phyloP scores from a whole-genome alignment of 805 yeast species.

The Saccharomycopsis guyanensis region DNA sequence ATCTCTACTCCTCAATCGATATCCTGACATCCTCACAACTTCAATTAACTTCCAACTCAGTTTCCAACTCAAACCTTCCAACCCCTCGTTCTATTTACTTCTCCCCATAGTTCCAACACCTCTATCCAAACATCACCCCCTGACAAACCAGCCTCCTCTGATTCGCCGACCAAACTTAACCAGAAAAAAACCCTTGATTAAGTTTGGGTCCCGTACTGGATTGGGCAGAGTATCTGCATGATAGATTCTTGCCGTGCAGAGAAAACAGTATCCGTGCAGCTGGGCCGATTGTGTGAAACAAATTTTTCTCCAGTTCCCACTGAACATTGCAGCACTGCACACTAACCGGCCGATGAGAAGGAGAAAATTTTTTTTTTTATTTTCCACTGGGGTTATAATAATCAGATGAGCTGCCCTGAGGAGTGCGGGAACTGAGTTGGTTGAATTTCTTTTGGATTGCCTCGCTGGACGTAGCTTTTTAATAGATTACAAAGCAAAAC shows the following conservation, averaged over 20 bases:
- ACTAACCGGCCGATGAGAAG: background rate
- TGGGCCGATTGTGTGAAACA: background rate
- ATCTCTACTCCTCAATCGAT: no score
- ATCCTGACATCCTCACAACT: no score
- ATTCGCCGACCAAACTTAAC: no score
- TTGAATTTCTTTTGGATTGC: background rate
- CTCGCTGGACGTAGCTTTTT: background rate
- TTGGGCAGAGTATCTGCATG: background rate
- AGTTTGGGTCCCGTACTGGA: background rate
- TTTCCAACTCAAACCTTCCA: no score
- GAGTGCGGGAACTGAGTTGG: background rate
- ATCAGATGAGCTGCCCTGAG: background rate
- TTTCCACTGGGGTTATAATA: background rate
- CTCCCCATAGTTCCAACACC: no score
- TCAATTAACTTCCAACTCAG: no score
- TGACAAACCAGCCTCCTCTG: no score
- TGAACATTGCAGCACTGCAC: background rate
- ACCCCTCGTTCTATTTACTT: no score
- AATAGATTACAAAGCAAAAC: no score
- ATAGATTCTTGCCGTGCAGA: background rate
- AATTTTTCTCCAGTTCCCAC: background rate
- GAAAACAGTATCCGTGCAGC: background rate
- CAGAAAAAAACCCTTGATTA: no score
- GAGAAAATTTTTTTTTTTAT: no score
- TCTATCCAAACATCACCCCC: no score